These are phyloP conservation scores for Mortierella sp. DNA, from an alignment of 371 early-diverging fungal genomes.

Conservation along the genomic window DNA sequence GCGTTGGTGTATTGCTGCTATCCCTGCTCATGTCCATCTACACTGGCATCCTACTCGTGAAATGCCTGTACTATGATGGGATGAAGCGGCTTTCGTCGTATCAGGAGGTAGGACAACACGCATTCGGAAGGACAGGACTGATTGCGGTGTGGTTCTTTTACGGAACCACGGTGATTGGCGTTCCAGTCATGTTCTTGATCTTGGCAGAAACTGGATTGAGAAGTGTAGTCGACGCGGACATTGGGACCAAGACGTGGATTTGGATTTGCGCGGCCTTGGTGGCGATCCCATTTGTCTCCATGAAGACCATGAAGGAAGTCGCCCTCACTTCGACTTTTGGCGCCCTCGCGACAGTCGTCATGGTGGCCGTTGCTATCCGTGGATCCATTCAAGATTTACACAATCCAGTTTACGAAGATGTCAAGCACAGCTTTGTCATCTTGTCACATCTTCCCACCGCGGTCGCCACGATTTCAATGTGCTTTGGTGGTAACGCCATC, in stretches of 20 bases:
- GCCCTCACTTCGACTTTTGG: slow-evolving; percentile 73
- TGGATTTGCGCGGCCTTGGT: slow-evolving; percentile 58
- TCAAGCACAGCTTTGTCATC: slow-evolving; percentile 58
- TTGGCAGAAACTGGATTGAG: slow-evolving; percentile 62
- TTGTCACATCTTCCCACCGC: slow-evolving; percentile 67
- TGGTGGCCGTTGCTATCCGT: slow-evolving; percentile 57
- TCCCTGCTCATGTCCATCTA: slow-evolving; percentile 79
- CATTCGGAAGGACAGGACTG: slow-evolving; percentile 53
- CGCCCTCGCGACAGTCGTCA: slow-evolving; percentile 62
- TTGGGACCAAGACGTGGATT: slow-evolving; percentile 59
- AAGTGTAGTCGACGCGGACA: slow-evolving; percentile 17
- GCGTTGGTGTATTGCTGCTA: slow-evolving; percentile 74
- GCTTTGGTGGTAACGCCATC: slow-evolving; percentile 85
- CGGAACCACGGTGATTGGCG: slow-evolving; percentile 67
- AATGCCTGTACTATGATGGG: slow-evolving; percentile 74
- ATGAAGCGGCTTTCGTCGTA: slow-evolving; percentile 53
- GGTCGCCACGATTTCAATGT: slow-evolving; percentile 74
- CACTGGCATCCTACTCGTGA: slow-evolving; percentile 75
- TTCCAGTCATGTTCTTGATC: slow-evolving; percentile 66
- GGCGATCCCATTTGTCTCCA: slow-evolving; percentile 63
- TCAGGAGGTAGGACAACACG: slow-evolving; percentile 54
- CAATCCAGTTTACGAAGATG: slow-evolving; percentile 33
- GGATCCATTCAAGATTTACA: slow-evolving; percentile 52
- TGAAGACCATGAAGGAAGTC: slow-evolving; percentile 72
- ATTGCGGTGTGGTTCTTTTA: slow-evolving; percentile 61